Evolutionary conservation across 768 basidiomycete species (phyloP), one percentile per base, ranked within the genome.

Genomic region (Calocera cornea): DNA sequence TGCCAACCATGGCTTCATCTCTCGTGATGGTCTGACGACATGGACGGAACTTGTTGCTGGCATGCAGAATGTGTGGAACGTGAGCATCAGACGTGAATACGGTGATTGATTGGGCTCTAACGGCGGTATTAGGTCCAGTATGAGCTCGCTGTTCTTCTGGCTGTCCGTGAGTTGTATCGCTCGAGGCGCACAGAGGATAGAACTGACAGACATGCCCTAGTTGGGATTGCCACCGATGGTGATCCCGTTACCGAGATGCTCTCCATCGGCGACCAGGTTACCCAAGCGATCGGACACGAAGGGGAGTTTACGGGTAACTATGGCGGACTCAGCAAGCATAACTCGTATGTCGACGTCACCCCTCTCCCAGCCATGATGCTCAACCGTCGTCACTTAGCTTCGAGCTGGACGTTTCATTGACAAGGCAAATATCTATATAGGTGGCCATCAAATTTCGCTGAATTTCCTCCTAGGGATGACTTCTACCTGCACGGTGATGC

Each of bases 221-320:
- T 60, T 12, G 54, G 54, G 31, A 33, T 60, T 22, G 54, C 54
- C 27, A 60, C 54, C 8, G 54, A 60, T 33, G 54, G 54, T 29
- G 54, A 60, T 27, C 54, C 54, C 5, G 54, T 60, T 22, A 60
- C 54, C 8, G 54, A 60, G 54, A 60, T 60, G 54, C 54, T 60
- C 54, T 60, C 54, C 27, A 27, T 60, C 54, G 54, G 54, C 27
- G 31, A 27, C 31, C 14, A 27, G 31, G 54, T 33, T 27, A 60
- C 54, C 10, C 54, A 60, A 31, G 5, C 14, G 54, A 60, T 60
- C 27, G 54, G 54, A 16, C 7, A 14, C 11, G 16, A 60, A 60
- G 54, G 54, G 22, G 14, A 60, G 31, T 60, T 29, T 22, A 60
- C 54, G 7, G 54, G 54, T 60, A 60, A 60, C 19, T 60, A 29